Evolutionary conservation across 805 yeast species (phyloP), one percentile per base, ranked within the genome.

Genomic region (Hanseniaspora taiwanica): DNA sequence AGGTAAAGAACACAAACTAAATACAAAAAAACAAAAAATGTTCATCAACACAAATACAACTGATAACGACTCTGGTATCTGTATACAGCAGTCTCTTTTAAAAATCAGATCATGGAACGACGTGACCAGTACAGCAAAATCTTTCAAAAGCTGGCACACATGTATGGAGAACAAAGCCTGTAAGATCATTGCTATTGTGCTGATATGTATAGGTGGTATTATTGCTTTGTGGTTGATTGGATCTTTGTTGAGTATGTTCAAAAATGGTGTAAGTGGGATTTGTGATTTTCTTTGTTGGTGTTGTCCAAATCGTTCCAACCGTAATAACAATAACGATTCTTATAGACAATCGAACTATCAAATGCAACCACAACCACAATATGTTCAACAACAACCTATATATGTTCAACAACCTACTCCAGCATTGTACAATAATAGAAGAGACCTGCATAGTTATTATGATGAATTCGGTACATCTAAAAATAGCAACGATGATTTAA

Each of bases 91-190:
- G 16, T 25, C 31, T 18, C 23, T 36, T 13, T 18, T 36, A 21
- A 19, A 37, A 23, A 37, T 17, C 23, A 43, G 41, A 40, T 16
- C 39, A 7, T 21, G 36, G 24, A 21, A 35, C 4, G 53, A 46
- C 24, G 51, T 46, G 7, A 38, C 47, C 7, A 43, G 52, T 7
- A 54, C 60, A 1, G 58, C 55, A 13, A 43, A 55, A 14, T 53
- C 79, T 2, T 75, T 76, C 63, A 70, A 63, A 49, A 44, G 52
- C 36, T 80, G 87, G 86, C 71, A 74, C 53, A 69, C 78, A 3
- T 79, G 89, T 60, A 78, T 76, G 84, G 78, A 66, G 52, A 76
- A 78, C 56, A 71, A 57, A 25, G 63, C 74, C 37, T 80, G 89
- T 58, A 79, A 80, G 50, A 68, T 78, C 42, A 71, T 76, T 17